A percentile compares a stretch with the other conserved stretches of the same genome.
Conservation (phyloP, 441 rosid genomes). For the Aquilaria agallochum region DNA sequence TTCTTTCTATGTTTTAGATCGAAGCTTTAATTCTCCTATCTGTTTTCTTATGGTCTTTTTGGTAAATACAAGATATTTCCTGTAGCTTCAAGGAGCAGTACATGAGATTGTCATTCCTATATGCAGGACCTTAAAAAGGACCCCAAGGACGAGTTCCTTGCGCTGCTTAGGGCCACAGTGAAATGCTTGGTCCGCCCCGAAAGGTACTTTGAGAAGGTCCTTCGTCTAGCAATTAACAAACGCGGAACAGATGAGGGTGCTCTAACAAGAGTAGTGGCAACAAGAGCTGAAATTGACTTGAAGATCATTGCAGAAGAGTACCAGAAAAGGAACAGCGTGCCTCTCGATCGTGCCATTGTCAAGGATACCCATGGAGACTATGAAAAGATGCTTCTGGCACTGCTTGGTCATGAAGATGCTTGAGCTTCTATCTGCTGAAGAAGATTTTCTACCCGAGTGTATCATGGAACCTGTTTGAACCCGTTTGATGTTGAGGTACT, state of each 20-base stretch:
- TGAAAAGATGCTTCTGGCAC: slow-evolving; percentile 71
- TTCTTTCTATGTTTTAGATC: no score
- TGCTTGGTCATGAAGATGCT: slow-evolving; percentile 57
- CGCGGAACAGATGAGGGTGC: slow-evolving; percentile 83
- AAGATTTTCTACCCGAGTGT: background rate
- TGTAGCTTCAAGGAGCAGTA: background rate
- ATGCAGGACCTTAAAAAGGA: slow-evolving; percentile 66
- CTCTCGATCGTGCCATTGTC: slow-evolving; percentile 54
- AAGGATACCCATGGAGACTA: slow-evolving; percentile 82
- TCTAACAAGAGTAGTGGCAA: slow-evolving; percentile 68
- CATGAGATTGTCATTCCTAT: background rate
- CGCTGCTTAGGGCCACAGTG: slow-evolving; percentile 59
- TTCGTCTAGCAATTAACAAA: slow-evolving; percentile 61
- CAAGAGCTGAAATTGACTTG: slow-evolving; percentile 87
- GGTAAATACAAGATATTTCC: no score
- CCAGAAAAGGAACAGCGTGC: slow-evolving; percentile 60
- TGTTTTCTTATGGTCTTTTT: background rate
- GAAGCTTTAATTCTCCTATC: background rate
- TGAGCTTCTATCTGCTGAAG: slow-evolving; percentile 17
- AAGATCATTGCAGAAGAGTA: slow-evolving; percentile 67
- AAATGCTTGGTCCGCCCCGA: slow-evolving; percentile 72
- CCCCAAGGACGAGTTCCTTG: slow-evolving; percentile 61
- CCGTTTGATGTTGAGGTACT: background rate
- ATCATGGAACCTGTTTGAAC: background rate
- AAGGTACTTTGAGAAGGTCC: slow-evolving; percentile 66